Conservation (phyloP, 495 filamentous ascomycete genomes). For the Letharia lupina region DNA sequence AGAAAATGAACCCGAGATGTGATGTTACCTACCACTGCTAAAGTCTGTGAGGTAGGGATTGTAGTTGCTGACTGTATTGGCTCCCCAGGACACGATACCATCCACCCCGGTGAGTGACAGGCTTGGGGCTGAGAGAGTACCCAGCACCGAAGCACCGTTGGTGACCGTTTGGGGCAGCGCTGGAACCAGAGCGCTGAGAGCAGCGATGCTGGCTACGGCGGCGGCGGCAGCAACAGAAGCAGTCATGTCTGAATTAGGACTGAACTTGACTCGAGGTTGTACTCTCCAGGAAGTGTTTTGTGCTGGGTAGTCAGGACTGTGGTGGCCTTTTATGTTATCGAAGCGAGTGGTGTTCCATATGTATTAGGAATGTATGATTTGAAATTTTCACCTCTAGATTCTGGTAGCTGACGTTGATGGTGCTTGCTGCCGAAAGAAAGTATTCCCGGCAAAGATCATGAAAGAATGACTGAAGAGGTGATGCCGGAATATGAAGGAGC, state of each 20-base stretch:
- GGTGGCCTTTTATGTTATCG: not conserved
- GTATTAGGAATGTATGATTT: not conserved
- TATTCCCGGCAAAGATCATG: not conserved
- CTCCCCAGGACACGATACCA: conserved; percentile 43
- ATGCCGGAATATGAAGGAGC: not conserved
- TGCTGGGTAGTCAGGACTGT: not conserved
- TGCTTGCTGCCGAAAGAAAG: not conserved
- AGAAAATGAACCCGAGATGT: not conserved
- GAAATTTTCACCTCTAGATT: not conserved
- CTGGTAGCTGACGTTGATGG: not conserved
- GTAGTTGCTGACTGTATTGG: conserved; percentile 31
- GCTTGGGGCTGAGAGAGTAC: conserved; percentile 37
- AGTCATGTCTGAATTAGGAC: not conserved
- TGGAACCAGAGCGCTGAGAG: conserved; percentile 14
- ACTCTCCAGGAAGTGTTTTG: not conserved
- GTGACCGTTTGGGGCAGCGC: conserved; percentile 35
- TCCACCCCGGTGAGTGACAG: conserved; percentile 35
- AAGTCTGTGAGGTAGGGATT: conserved; percentile 41
- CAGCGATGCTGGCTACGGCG: conserved; percentile 3
- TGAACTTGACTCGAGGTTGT: not conserved
- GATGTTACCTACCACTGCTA: conserved; percentile 26
- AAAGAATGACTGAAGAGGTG: not conserved
- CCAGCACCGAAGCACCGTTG: conserved; percentile 40
- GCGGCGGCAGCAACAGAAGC: conserved; percentile 5
- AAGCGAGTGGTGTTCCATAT: not conserved